phyloP scores from a whole-genome alignment of 148 eudicot species.

The Silene uniflora region DNA sequence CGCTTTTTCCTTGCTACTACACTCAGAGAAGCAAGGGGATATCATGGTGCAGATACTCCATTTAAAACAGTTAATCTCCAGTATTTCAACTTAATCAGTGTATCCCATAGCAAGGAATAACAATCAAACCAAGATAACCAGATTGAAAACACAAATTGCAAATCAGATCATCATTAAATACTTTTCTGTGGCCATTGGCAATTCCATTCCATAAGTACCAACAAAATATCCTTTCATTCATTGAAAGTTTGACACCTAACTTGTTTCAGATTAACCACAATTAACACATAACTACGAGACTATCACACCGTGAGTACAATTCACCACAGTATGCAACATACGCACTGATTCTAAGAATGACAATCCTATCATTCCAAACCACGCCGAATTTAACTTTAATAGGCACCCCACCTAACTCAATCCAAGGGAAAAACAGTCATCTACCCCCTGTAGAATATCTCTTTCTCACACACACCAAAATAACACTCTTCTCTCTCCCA shows the following conservation, averaged over 20 bases:
- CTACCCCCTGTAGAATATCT: constrained; percentile 15
- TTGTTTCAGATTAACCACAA: too few species aligned
- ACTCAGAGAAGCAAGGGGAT: constrained; percentile 34
- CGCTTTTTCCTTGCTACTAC: constrained; percentile 30
- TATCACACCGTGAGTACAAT: too few species aligned
- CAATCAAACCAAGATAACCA: background rate
- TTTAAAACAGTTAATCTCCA: background rate
- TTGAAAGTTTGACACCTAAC: too few species aligned
- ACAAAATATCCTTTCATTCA: too few species aligned
- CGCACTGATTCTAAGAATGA: background rate
- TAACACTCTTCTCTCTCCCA: background rate
- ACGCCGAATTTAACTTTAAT: background rate
- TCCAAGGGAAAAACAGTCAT: constrained; percentile 15
- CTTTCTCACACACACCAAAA: background rate
- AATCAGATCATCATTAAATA: background rate
- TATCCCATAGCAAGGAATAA: too few species aligned
- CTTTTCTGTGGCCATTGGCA: too few species aligned
- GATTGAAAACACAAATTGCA: background rate
- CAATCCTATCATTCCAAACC: constrained; percentile 1
- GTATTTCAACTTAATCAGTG: background rate
- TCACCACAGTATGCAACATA: too few species aligned
- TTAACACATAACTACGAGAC: too few species aligned
- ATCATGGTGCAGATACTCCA: constrained; percentile 20
- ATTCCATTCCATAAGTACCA: too few species aligned
- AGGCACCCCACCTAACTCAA: background rate